These are phyloP conservation scores for Coccomyxa sp. DNA, from an alignment of 139 green algal genomes.

Conservation along the genomic window DNA sequence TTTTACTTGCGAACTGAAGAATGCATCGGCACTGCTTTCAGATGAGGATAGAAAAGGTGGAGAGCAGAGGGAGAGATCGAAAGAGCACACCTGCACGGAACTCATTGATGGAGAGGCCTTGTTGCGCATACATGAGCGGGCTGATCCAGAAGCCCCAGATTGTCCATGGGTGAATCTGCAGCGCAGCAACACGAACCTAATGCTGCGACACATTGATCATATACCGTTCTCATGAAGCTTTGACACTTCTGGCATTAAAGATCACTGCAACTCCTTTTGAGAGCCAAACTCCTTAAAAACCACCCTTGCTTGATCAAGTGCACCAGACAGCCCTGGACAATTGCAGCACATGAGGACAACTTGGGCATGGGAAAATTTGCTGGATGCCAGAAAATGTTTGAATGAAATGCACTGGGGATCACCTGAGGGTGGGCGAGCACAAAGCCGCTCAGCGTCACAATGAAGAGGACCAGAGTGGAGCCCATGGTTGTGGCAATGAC, in stretches of 20 bases:
- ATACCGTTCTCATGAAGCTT: too few relatives aligned
- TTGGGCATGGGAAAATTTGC: not conserved
- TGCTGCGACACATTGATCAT: too few relatives aligned
- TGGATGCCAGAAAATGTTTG: not conserved
- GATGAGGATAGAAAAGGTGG: too few relatives aligned
- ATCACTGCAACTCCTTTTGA: too few relatives aligned
- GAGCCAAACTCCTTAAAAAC: not conserved
- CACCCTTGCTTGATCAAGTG: not conserved
- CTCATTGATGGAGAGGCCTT: not conserved
- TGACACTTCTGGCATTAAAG: too few relatives aligned
- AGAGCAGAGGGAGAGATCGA: too few relatives aligned
- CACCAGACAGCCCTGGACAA: not conserved
- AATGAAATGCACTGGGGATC: too few relatives aligned
- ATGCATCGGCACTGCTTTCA: too few relatives aligned
- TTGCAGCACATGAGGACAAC: not conserved
- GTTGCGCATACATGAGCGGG: not conserved
- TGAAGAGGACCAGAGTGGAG: conserved; percentile 2
- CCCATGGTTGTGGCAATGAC: conserved; percentile 2
- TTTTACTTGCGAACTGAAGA: too few relatives aligned
- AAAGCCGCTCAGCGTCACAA: conserved; percentile 29
- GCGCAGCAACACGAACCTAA: too few relatives aligned
- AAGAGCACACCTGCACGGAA: not conserved
- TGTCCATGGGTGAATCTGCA: conserved; percentile 1
- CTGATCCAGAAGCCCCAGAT: conserved; percentile 1
- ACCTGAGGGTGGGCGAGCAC: not conserved